Evolutionary conservation across 352 stramenopile species (phyloP).

Genomic region (Hyphochytrium catenoides): DNA sequence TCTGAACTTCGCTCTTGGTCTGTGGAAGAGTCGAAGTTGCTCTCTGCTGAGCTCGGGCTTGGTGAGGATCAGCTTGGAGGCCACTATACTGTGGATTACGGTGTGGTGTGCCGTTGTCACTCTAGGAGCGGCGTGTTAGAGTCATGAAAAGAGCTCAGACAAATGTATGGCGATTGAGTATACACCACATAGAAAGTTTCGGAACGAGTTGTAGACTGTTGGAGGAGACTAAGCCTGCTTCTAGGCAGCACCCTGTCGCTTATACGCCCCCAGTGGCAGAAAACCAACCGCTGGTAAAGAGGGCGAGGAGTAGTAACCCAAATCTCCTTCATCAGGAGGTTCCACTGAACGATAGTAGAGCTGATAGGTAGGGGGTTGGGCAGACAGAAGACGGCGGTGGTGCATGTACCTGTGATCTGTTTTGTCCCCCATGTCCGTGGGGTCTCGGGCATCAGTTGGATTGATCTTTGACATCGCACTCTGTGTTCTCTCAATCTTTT

Average conservation of each 20-base stretch:
- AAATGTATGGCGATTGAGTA: no score
- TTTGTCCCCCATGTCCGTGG: no score
- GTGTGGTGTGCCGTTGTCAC: constrained; percentile 49
- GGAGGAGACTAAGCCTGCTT: constrained; percentile 25
- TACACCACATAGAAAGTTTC: no score
- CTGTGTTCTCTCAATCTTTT: no score
- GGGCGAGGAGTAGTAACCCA: constrained; percentile 51
- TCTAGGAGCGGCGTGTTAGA: constrained; percentile 44
- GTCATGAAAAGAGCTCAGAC: no score
- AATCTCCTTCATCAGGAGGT: constrained; percentile 43
- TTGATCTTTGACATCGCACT: no score
- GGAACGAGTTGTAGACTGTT: no score
- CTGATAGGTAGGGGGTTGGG: no score
- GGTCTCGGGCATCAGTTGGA: no score
- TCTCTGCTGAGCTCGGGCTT: constrained; percentile 53
- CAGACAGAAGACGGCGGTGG: no score
- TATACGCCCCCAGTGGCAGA: no score
- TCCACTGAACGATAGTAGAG: constrained; percentile 52
- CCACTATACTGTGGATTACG: constrained; percentile 53
- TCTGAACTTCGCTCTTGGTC: constrained; percentile 52
- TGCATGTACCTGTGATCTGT: no score
- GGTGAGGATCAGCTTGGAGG: constrained; percentile 55
- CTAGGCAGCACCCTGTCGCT: constrained; percentile 36
- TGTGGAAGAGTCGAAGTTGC: constrained; percentile 51
- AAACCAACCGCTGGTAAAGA: constrained; percentile 47